Conservation (phyloP, 2,329 filamentous ascomycete genomes). For the Apiospora rasikravindrae region DNA sequence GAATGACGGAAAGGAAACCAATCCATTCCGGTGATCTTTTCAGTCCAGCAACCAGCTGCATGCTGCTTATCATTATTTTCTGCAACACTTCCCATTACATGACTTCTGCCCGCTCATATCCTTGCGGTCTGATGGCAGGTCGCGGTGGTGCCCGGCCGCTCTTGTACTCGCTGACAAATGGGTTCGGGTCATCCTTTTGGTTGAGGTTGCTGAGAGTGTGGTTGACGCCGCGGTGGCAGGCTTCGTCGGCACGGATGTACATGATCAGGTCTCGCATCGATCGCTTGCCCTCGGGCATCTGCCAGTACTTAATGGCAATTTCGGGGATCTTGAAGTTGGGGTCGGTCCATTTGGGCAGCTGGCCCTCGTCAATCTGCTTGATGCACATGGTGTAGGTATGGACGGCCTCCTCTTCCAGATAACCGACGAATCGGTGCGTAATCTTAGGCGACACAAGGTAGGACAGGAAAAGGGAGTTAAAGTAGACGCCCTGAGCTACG, state of each 20-base stretch:
- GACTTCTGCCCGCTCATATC: slow-evolving; percentile 85
- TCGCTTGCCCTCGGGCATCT: slow-evolving; percentile 82
- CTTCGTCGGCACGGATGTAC: slow-evolving; percentile 90
- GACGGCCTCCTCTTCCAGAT: slow-evolving; percentile 96
- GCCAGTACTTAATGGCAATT: slow-evolving; percentile 91
- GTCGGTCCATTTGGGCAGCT: slow-evolving; percentile 79
- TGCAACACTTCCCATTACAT: slow-evolving; percentile 48
- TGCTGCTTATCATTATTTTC: background rate
- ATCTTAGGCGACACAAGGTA: slow-evolving; percentile 88
- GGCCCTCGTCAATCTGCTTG: slow-evolving; percentile 83
- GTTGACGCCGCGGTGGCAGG: slow-evolving; percentile 91
- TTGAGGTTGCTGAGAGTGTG: slow-evolving; percentile 91
- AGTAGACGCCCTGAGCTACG: slow-evolving; percentile 93
- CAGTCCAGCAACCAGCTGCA: background rate
- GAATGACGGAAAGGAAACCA: background rate
- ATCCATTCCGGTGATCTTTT: background rate
- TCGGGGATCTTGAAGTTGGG: slow-evolving; percentile 77
- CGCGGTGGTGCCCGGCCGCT: slow-evolving; percentile 70
- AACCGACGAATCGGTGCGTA: slow-evolving; percentile 94
- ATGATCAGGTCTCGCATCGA: slow-evolving; percentile 87
- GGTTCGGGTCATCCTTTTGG: slow-evolving; percentile 87
- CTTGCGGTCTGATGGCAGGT: slow-evolving; percentile 66
- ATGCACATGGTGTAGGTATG: slow-evolving; percentile 93
- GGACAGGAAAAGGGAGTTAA: slow-evolving; percentile 88
- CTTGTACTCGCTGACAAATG: slow-evolving; percentile 85